Evolutionary conservation across 306 rosid species (phyloP).

Genomic region (Sechiopsis laciniata): DNA sequence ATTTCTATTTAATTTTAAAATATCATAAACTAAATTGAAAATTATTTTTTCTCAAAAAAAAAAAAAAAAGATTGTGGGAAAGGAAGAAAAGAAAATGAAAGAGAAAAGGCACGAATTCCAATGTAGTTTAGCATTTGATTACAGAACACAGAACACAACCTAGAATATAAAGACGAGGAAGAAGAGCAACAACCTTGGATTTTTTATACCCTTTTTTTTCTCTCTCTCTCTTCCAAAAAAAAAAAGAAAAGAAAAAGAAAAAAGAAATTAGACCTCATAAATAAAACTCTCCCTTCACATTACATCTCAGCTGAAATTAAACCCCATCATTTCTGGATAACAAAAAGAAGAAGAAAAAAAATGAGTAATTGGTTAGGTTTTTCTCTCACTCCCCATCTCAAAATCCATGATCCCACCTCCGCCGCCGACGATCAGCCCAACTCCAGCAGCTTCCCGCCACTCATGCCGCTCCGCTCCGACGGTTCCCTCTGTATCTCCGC

Average conservation of each 20-base stretch:
- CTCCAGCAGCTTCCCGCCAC: slow-evolving; percentile 31
- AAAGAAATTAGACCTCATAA: slow-evolving; percentile 16
- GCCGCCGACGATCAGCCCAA: slow-evolving; percentile 32
- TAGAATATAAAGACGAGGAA: slow-evolving; percentile 49
- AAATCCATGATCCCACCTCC: slow-evolving; percentile 45
- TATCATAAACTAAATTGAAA: no score
- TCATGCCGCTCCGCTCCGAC: slow-evolving; percentile 86
- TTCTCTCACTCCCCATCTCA: slow-evolving; percentile 84
- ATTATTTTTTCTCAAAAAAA: no score
- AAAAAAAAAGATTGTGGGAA: no score
- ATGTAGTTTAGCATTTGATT: slow-evolving; percentile 35
- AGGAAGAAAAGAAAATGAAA: not conserved
- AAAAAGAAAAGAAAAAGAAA: not conserved
- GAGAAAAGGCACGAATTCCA: slow-evolving; percentile 63
- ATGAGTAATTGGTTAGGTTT: slow-evolving; percentile 95
- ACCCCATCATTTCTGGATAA: slow-evolving; percentile 14
- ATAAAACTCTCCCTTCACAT: slow-evolving; percentile 22
- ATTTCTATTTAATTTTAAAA: no score
- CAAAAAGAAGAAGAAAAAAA: not conserved
- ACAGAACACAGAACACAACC: slow-evolving; percentile 41
- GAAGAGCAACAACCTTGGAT: slow-evolving; percentile 21
- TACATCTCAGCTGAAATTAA: slow-evolving; percentile 13
- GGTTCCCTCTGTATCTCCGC: slow-evolving; percentile 69
- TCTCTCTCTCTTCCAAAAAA: not conserved
- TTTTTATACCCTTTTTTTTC: slow-evolving; percentile 24